A percentile compares a stretch with the other conserved stretches of the same genome.
Evolutionary conservation across 352 stramenopile species (phyloP).

Genomic region (Pythium rishiriense): DNA sequence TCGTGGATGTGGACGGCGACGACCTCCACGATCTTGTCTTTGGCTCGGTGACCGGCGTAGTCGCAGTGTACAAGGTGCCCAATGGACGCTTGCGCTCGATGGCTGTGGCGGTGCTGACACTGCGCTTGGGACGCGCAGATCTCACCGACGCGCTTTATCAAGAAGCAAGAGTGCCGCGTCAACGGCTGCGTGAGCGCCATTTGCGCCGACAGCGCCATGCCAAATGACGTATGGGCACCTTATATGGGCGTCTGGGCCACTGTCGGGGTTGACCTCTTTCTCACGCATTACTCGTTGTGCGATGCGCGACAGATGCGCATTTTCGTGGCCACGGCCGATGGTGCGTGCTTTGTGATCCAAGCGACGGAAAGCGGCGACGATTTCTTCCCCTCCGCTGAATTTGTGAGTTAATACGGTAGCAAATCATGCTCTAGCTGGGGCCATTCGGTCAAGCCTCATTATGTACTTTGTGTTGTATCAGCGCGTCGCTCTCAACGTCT

Average conservation of each 20-base stretch:
- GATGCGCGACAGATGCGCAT: slow-evolving; percentile 40
- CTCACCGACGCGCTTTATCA: slow-evolving; percentile 45
- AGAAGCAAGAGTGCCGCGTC: slow-evolving; percentile 57
- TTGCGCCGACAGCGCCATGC: slow-evolving; percentile 44
- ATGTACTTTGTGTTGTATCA: slow-evolving; percentile 12
- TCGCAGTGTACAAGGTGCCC: slow-evolving; percentile 73
- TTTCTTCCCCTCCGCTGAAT: slow-evolving; percentile 56
- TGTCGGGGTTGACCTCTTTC: too few relatives aligned
- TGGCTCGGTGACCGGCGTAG: slow-evolving; percentile 54
- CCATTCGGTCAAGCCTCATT: background rate
- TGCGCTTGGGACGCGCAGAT: slow-evolving; percentile 31
- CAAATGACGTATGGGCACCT: slow-evolving; percentile 36
- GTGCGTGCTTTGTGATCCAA: slow-evolving; percentile 65
- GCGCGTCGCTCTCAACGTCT: slow-evolving; percentile 72
- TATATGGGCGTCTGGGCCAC: background rate
- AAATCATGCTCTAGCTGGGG: background rate
- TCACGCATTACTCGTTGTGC: too few relatives aligned
- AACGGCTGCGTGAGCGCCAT: slow-evolving; percentile 76
- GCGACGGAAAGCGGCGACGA: slow-evolving; percentile 49
- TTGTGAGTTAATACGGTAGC: slow-evolving; percentile 43
- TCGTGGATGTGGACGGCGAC: slow-evolving; percentile 69
- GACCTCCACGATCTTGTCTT: slow-evolving; percentile 65
- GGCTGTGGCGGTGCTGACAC: background rate
- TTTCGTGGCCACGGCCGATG: slow-evolving; percentile 77
- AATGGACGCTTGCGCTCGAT: background rate